Conservation (phyloP, 192 early-diverging fungal genomes). For the Backusella tuberculispora region DNA sequence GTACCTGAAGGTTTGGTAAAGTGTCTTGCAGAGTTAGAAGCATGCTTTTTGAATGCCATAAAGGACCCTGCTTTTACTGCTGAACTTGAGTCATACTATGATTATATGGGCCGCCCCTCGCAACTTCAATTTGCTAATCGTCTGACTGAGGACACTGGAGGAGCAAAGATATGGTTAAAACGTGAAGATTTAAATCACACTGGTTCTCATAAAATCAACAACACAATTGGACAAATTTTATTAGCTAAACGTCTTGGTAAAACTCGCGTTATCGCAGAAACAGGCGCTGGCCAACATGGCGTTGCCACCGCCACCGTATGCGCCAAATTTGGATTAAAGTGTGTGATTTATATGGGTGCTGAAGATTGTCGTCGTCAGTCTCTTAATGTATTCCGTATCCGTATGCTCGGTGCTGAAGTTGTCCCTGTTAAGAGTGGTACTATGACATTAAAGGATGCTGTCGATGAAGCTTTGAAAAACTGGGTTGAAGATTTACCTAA, state of each 20-base stretch:
- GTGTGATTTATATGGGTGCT: constrained; percentile 97
- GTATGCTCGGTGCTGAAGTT: constrained; percentile 90
- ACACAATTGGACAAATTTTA: constrained; percentile 93
- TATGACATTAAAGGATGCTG: constrained; percentile 94
- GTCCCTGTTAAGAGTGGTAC: constrained; percentile 82
- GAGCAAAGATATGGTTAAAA: constrained; percentile 97
- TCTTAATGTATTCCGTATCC: constrained; percentile 96
- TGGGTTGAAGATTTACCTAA: constrained; percentile 93
- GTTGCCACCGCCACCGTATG: constrained; percentile 98
- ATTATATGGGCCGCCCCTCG: constrained; percentile 92
- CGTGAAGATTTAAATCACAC: constrained; percentile 99
- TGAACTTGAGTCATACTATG: constrained; percentile 87
- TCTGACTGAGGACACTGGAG: constrained; percentile 73
- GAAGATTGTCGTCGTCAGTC: constrained; percentile 94
- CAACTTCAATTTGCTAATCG: constrained; percentile 87
- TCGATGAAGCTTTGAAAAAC: constrained; percentile 98
- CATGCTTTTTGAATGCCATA: constrained; percentile 80
- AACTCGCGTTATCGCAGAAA: constrained; percentile 97
- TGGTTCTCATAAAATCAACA: constrained; percentile 99
- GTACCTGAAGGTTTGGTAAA: constrained; percentile 97
- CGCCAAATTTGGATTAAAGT: constrained; percentile 96
- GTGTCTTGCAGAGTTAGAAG: constrained; percentile 88
- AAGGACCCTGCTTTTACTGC: constrained; percentile 92
- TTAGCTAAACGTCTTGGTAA: constrained; percentile 96
- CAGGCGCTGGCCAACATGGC: constrained; percentile 98